Conservation (phyloP, 306 rosid species). For the Dalbergia cochinchinensis region DNA sequence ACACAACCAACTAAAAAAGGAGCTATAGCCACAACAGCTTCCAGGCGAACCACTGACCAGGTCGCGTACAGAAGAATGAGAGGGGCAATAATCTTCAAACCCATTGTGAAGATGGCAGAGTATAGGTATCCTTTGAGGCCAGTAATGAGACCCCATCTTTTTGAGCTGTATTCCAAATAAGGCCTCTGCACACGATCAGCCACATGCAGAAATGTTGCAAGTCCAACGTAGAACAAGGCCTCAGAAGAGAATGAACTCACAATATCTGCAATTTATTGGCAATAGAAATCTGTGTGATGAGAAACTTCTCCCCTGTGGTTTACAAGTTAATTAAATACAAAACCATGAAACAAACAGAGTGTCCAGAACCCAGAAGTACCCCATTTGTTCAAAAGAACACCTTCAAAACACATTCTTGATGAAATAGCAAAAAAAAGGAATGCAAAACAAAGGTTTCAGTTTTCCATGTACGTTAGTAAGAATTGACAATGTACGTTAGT, state of each 20-base stretch:
- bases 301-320: background rate
- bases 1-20: constrained; percentile 74
- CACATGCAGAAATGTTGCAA: constrained; percentile 70
- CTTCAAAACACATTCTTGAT: background rate
- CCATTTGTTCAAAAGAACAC: background rate
- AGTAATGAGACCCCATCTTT: constrained; percentile 94
- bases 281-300: constrained; percentile 36
- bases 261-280: constrained; percentile 64
- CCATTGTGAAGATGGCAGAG: constrained; percentile 66
- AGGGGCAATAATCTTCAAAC: constrained; percentile 78
- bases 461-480: background rate
- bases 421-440: background rate
- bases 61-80: constrained; percentile 55
- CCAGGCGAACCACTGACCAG: constrained; percentile 73
- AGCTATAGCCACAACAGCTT: constrained; percentile 57
- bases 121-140: constrained; percentile 87
- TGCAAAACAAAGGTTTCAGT: constrained; percentile 23
- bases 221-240: constrained; percentile 74
- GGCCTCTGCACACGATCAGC: constrained; percentile 87
- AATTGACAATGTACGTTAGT: background rate
- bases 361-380: background rate
- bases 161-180: constrained; percentile 83
- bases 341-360: constrained; percentile 3
- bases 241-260: constrained; percentile 65
- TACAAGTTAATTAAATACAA: constrained; percentile 18